Conservation (phyloP, 225 moss, liverwort and hornwort genomes). For the Pseudoscleropodium purum region DNA sequence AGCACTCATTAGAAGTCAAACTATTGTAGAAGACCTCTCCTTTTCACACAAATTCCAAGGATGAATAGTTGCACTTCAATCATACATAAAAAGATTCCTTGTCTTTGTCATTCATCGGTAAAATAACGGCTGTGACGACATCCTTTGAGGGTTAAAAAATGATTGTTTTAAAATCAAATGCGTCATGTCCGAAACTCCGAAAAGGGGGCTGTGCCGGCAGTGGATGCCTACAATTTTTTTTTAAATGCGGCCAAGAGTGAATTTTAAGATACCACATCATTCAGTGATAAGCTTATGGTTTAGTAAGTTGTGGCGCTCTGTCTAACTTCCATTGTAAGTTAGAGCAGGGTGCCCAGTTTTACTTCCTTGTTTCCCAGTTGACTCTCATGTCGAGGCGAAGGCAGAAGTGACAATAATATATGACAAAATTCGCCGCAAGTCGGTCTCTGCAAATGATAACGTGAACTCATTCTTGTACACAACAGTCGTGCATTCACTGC, state of each 20-base stretch:
- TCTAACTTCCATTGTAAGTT: not conserved
- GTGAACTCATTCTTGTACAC: not conserved
- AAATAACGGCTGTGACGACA: fast-evolving
- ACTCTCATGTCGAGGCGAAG: too few relatives aligned
- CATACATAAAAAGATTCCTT: too few relatives aligned
- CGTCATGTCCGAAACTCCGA: not conserved
- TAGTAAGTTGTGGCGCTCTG: not conserved
- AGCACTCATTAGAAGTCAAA: too few relatives aligned
- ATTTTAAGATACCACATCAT: not conserved
- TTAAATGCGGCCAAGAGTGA: not conserved
- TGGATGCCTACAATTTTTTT: too few relatives aligned
- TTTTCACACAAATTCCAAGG: too few relatives aligned
- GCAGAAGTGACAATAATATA: not conserved
- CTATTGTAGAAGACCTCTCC: too few relatives aligned
- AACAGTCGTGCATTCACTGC: not conserved
- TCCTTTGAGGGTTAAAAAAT: too few relatives aligned
- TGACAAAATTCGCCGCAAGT: not conserved
- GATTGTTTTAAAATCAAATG: too few relatives aligned
- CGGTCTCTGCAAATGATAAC: not conserved
- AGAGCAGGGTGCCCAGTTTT: not conserved
- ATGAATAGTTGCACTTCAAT: too few relatives aligned
- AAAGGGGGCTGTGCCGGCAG: too few relatives aligned
- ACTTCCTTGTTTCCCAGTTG: not conserved
- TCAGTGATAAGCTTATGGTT: not conserved
- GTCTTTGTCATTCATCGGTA: too few relatives aligned